Conservation (phyloP, 805 yeast genomes). For the Wickerhamiella dianesei region DNA sequence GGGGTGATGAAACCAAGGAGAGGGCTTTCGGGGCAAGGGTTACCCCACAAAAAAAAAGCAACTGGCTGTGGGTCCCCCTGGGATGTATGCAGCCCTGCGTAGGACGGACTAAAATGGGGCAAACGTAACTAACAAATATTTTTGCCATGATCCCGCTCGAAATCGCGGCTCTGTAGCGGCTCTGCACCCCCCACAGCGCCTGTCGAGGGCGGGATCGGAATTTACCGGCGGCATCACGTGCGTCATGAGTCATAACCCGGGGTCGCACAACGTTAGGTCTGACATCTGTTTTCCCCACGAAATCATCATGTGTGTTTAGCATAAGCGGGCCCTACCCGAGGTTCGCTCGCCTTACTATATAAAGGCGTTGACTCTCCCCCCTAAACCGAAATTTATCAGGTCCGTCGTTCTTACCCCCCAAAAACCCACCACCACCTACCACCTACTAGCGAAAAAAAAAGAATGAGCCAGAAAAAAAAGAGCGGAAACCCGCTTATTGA, state of each 20-base stretch:
- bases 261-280: not conserved
- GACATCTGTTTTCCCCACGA: not conserved
- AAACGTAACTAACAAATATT: too few relatives aligned
- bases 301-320: not conserved
- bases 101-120: too few relatives aligned
- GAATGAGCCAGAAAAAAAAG: constrained; percentile 15
- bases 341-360: not conserved
- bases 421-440: not conserved
- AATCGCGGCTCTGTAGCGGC: too few relatives aligned
- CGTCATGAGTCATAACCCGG: not conserved
- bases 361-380: too few relatives aligned
- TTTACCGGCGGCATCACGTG: not conserved
- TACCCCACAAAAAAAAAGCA: not conserved
- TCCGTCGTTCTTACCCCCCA: not conserved
- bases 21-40: not conserved
- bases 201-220: not conserved
- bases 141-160: too few relatives aligned
- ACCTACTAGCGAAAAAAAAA: not conserved
- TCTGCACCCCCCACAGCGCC: too few relatives aligned
- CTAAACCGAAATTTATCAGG: too few relatives aligned
- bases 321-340: not conserved
- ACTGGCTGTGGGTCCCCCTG: too few relatives aligned
- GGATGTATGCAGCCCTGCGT: too few relatives aligned
- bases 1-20: not conserved
- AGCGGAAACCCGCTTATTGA: constrained; percentile 22